A percentile compares a stretch with the other conserved stretches of the same genome.
These are phyloP conservation scores for Pezicula radicicola DNA, from an alignment of 2,329 filamentous ascomycete species.

Conservation along the genomic window DNA sequence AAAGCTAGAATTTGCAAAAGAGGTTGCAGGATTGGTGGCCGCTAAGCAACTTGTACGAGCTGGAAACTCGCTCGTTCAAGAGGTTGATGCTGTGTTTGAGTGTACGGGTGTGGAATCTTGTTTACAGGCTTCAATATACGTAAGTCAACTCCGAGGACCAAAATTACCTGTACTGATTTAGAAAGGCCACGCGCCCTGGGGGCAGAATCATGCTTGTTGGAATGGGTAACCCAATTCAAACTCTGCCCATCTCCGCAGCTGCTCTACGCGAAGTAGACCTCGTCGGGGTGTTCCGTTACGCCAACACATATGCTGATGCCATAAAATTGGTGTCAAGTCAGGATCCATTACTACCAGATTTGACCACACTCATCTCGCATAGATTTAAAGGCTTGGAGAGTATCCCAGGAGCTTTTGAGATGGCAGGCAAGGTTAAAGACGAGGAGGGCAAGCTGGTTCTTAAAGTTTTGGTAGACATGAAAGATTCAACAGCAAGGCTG, in stretches of 20 bases:
- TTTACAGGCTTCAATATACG: conserved; percentile 54
- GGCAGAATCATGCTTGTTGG: conserved; percentile 73
- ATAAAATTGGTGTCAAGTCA: conserved; percentile 83
- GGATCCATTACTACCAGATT: conserved; percentile 59
- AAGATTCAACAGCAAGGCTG: not conserved
- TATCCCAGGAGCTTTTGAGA: conserved; percentile 83
- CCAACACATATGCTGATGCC: conserved; percentile 88
- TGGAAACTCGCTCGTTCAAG: conserved; percentile 9
- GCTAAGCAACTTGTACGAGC: conserved; percentile 52
- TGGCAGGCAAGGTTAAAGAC: conserved; percentile 61
- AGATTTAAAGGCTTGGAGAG: conserved; percentile 74
- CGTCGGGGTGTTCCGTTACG: conserved; percentile 72
- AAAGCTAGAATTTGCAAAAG: conserved; percentile 31
- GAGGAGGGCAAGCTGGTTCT: conserved; percentile 28
- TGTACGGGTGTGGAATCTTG: conserved; percentile 57
- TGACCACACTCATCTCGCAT: conserved; percentile 83
- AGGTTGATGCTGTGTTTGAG: conserved; percentile 67
- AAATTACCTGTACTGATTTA: not conserved
- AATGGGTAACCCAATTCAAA: conserved; percentile 76
- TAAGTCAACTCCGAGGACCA: conserved; percentile 15
- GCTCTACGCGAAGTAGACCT: conserved; percentile 76
- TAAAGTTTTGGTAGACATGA: conserved; percentile 28
- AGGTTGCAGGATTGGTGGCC: conserved; percentile 22
- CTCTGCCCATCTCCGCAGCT: conserved; percentile 68
- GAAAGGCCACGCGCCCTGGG: conserved; percentile 58